phyloP scores from a whole-genome alignment of 306 rosid species.

The Medicago arabica region DNA sequence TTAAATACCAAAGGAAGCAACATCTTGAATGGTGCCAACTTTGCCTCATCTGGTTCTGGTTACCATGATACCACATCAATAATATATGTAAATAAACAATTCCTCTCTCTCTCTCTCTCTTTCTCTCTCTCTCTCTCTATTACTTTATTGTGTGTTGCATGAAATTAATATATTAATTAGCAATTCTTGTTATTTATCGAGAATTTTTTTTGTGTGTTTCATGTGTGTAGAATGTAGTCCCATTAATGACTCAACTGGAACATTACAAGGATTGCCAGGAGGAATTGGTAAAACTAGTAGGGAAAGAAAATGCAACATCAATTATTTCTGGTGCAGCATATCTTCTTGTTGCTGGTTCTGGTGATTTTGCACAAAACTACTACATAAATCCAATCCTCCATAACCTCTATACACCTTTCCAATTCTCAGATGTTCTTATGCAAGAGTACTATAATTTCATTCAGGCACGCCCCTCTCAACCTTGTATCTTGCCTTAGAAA shows the following conservation, averaged over 20 bases:
- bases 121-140: no score
- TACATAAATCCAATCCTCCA: conserved; percentile 63
- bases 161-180: no score
- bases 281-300: conserved; percentile 51
- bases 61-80: conserved; percentile 4
- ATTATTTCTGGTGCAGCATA: conserved; percentile 61
- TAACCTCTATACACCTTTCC: conserved; percentile 47
- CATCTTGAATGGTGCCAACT: conserved; percentile 50
- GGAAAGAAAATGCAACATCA: conserved; percentile 54
- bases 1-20: conserved; percentile 39
- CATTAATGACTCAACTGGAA: conserved; percentile 61
- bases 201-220: not conserved
- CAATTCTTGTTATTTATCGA: no score
- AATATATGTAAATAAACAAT: no score
- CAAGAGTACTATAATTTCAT: conserved; percentile 51
- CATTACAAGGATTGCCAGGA: conserved; percentile 65
- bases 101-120: no score
- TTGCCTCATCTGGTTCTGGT: conserved; percentile 80
- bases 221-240: conserved; percentile 26
- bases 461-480: conserved; percentile 51
- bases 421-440: conserved; percentile 65
- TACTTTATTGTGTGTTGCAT: no score
- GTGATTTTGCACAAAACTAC: conserved; percentile 73
- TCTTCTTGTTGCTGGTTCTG: conserved; percentile 58
- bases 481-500: not conserved